Base-by-base conservation (phyloP, 208 protist species). In the Wallacemonas sp. region DNA sequence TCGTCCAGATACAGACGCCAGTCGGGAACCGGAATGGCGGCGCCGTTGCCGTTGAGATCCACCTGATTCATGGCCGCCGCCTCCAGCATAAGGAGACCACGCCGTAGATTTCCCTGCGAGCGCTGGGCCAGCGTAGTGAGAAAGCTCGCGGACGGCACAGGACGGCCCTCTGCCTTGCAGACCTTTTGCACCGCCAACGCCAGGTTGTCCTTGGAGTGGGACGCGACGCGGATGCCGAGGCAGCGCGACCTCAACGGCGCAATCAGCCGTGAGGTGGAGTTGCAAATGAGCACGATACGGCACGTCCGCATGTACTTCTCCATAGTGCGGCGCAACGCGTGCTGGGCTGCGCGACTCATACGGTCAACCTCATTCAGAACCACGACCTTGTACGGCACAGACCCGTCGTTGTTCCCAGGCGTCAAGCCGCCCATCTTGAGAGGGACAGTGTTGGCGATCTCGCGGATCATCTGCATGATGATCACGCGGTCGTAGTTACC, bases 311-410 rank as follows among this genome's bases (percentile, higher is more conserved):
- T 93, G 89, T 99, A 99, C 74, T 99, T 99, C 71, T 99, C 99
- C 99, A 99, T 99, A 15, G 98, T 99, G 27, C 99, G 96, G 26
- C 99, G 91, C 22, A 99, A 89, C 14, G 98, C 99, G 51, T 99
- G 98, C 80, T 99, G 99, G 2, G 98, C 98, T 24, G 97, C 88
- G 33, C 88, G 89, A 55, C 84, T 97, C 73, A 99, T 88, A 60
- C 79, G 84, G 59, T 99, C 98, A 14, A 98, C 98, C 58, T 99
- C 98, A 68, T 99, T 97, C 0, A 99, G 80, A 12, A 99, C 83
- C 27, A 99, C 90, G 19, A 99, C 97, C 86, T 97, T 98, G 67
- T 96, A 97, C 1, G 58, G 68, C 30, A 78, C 78, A n/a, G 17
- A 44, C 56, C 66, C 58, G 34, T 46, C 21, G 33, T 36, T 19